Evolutionary conservation across 192 early-diverging fungal species (phyloP).

Genomic region (Podila minutissima): DNA sequence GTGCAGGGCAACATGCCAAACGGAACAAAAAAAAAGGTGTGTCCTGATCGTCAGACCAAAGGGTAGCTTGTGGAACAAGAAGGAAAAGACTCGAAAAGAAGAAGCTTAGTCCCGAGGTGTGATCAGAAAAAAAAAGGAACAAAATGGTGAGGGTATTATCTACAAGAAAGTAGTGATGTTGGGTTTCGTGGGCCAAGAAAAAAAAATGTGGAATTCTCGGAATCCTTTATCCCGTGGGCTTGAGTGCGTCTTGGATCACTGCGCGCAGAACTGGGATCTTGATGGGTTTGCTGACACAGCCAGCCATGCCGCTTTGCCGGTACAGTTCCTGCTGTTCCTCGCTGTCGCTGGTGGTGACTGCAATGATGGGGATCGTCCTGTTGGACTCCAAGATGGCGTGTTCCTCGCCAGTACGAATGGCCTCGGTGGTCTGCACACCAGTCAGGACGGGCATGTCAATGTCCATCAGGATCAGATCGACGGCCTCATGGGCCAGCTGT

Average conservation of each 20-base stretch:
- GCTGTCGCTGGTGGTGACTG: conserved; percentile 70
- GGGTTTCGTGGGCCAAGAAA: too few relatives aligned
- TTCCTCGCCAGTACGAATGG: conserved; percentile 55
- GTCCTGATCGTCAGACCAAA: too few relatives aligned
- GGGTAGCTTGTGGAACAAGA: too few relatives aligned
- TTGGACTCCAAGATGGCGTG: conserved; percentile 57
- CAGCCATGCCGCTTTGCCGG: conserved; percentile 60
- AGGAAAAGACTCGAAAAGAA: too few relatives aligned
- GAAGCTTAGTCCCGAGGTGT: too few relatives aligned
- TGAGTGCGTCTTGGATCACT: conserved; percentile 35
- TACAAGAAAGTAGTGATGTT: too few relatives aligned
- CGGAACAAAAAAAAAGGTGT: too few relatives aligned
- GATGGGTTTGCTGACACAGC: conserved; percentile 64
- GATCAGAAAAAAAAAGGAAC: not conserved
- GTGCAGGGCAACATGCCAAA: too few relatives aligned
- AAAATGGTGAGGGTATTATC: not conserved
- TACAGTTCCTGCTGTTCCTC: conserved; percentile 56
- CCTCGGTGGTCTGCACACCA: conserved; percentile 65
- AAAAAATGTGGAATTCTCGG: not conserved
- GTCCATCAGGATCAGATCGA: conserved; percentile 72
- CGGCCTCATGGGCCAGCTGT: conserved; percentile 33
- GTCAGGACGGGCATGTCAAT: conserved; percentile 75
- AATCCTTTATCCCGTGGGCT: not conserved
- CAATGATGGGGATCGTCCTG: conserved; percentile 66
- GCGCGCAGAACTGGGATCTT: conserved; percentile 25